Conservation (phyloP, 192 early-diverging fungal species). For the Coemansia sp. region DNA sequence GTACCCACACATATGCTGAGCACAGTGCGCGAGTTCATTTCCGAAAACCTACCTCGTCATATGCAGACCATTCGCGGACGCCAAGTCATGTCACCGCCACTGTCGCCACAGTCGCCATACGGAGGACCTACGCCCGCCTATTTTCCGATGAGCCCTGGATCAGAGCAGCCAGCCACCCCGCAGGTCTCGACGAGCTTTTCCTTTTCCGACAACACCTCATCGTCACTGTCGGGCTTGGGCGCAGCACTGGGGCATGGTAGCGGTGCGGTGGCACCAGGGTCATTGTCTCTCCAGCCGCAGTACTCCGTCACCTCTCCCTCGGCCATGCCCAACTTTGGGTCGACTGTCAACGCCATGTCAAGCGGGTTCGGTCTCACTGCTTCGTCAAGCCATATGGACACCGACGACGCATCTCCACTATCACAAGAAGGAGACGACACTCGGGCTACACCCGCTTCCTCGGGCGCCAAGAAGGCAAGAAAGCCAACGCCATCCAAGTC, state of each 20-base stretch:
- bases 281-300: not conserved
- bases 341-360: not conserved
- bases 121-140: not conserved
- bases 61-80: not conserved
- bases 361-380: not conserved
- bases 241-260: slow-evolving; percentile 4
- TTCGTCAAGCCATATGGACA: slow-evolving; percentile 1
- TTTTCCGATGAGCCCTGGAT: not conserved
- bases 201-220: not conserved
- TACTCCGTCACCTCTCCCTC: slow-evolving; percentile 1
- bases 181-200: not conserved
- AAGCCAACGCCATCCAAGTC: not conserved
- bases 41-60: slow-evolving; percentile 27
- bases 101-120: slow-evolving; percentile 15
- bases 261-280: not conserved
- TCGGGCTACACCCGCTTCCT: not conserved
- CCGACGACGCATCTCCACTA: not conserved
- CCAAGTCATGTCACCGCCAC: slow-evolving; percentile 24
- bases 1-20: slow-evolving; percentile 26
- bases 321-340: not conserved
- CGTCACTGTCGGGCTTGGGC: not conserved
- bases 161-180: not conserved
- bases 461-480: slow-evolving; percentile 4
- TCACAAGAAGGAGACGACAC: not conserved
- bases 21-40: slow-evolving; percentile 23